phyloP scores from a whole-genome alignment of 306 rosid genomes.

The Prunus fruticosa region DNA sequence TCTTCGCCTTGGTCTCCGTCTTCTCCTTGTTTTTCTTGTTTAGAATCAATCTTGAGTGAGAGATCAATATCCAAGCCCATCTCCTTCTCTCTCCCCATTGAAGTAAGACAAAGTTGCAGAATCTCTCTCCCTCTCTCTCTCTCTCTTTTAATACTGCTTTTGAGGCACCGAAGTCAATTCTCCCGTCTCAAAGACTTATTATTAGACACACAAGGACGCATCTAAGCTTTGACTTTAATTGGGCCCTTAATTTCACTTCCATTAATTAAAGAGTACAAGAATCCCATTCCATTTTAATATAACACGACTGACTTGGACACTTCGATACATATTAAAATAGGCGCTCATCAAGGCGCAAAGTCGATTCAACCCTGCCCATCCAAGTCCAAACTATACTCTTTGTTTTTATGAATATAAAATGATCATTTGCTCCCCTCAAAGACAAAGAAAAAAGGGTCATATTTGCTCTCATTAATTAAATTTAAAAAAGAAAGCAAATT shows the following conservation, averaged over 20 bases:
- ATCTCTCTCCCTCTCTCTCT: conserved; percentile 22
- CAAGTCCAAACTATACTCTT: not conserved
- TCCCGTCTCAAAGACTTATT: conserved; percentile 50
- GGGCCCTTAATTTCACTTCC: conserved; percentile 36
- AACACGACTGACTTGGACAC: conserved; percentile 21
- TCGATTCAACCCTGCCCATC: not conserved
- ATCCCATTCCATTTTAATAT: conserved; percentile 5
- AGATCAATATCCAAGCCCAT: conserved; percentile 67
- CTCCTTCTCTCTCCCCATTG: conserved; percentile 35
- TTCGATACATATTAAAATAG: not conserved
- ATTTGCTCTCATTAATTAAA: too few relatives aligned
- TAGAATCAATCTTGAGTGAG: conserved; percentile 54
- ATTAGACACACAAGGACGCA: conserved; percentile 72
- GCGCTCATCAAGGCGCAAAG: conserved; percentile 1
- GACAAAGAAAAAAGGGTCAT: not conserved
- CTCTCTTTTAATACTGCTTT: conserved; percentile 42
- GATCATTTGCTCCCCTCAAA: not conserved
- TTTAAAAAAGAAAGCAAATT: too few relatives aligned
- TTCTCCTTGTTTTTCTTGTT: conserved; percentile 7
- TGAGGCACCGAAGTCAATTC: conserved; percentile 97
- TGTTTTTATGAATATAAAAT: not conserved
- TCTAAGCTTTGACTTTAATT: conserved; percentile 77
- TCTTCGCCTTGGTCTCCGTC: not conserved
- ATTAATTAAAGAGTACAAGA: conserved; percentile 34
- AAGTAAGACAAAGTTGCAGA: conserved; percentile 39